Percentiles rank a stretch among this genome's conserved stretches.
phyloP scores from a whole-genome alignment of 164 flowering plant species.

The Platanus orientalis region DNA sequence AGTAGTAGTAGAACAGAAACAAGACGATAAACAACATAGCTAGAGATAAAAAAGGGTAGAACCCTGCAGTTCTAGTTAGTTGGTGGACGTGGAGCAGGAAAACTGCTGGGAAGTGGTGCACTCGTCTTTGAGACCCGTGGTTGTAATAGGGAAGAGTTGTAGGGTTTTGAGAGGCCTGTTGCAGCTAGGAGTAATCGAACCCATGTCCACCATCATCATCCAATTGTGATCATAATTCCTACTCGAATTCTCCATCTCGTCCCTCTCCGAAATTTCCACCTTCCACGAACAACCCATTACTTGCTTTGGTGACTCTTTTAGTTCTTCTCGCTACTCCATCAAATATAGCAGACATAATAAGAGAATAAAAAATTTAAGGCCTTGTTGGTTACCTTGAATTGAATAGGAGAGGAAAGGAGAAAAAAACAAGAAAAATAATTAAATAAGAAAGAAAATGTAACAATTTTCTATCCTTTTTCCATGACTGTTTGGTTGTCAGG shows the following conservation, averaged over 20 bases:
- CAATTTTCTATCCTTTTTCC: no score
- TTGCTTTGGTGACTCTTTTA: slow-evolving; percentile 14
- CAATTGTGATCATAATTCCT: slow-evolving; percentile 31
- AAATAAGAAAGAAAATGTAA: no score
- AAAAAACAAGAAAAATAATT: no score
- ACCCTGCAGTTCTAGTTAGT: slow-evolving; percentile 1
- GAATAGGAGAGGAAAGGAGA: not conserved
- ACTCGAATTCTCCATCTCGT: slow-evolving; percentile 23
- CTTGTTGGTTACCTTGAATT: no score
- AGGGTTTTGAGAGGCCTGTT: slow-evolving; percentile 51
- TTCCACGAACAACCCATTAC: not conserved
- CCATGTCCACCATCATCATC: slow-evolving; percentile 26
- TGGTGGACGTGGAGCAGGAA: slow-evolving; percentile 17
- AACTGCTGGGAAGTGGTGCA: slow-evolving; percentile 18
- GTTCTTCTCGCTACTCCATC: slow-evolving; percentile 17
- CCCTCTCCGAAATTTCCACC: not conserved
- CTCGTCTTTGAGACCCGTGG: slow-evolving; percentile 47
- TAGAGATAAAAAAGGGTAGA: not conserved
- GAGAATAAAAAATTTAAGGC: no score
- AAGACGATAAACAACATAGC: not conserved
- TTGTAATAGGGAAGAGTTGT: slow-evolving; percentile 57
- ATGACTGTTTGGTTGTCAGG: no score
- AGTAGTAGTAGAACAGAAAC: not conserved
- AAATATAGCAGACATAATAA: not conserved
- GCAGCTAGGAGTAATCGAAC: slow-evolving; percentile 15